Evolutionary conservation across 2,329 filamentous ascomycete genomes (phyloP), one percentile per base, ranked within the genome.

Genomic region (Neopestalotiopsis sp.): DNA sequence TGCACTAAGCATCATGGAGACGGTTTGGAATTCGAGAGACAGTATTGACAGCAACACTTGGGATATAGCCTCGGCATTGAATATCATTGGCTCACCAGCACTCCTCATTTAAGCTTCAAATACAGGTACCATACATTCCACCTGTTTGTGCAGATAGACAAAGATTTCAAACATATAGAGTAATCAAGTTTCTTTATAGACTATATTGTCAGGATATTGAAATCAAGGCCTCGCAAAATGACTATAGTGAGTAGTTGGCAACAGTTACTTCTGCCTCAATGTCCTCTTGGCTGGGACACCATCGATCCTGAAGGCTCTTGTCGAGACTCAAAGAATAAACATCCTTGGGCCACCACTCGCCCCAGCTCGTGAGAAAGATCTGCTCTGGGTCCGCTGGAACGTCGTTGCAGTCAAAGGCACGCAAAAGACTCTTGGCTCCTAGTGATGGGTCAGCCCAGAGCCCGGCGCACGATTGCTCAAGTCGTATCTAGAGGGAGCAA

Each of bases 281-380:
- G 38, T 83, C 77, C 57, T 86, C 83, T 74, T 82, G 81, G 61
- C 79, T 81, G 0, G 82, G 83, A 30, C 77, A 84, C 85, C 85
- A 88, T 73, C 85, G 86, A 56, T 87, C 81, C 77, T 88, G 86
- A 3, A 88, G 77, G 1, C 72, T 70, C 76, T 82, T 81, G 66
- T 88, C 84, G 2, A 86, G 75, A 1, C 78, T 77, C 67, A 78
- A 76, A 13, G 72, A 78, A 65, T 82, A 83, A 2, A 82, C 78
- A 3, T 82, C 78, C 74, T 81, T 86, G 13, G 78, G 73, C 85
- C 86, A 88, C 85, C 85, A 88, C 77, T 88, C 85, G 1, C 86
- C 86, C 86, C 85, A 87, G 72, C 85, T 87, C 0, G 85, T 87
- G 61, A 88, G 72, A 74, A 88, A 88, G 67, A 88, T 85, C 65